Conservation (phyloP, 495 filamentous ascomycete species). For the Xylaria curta region DNA sequence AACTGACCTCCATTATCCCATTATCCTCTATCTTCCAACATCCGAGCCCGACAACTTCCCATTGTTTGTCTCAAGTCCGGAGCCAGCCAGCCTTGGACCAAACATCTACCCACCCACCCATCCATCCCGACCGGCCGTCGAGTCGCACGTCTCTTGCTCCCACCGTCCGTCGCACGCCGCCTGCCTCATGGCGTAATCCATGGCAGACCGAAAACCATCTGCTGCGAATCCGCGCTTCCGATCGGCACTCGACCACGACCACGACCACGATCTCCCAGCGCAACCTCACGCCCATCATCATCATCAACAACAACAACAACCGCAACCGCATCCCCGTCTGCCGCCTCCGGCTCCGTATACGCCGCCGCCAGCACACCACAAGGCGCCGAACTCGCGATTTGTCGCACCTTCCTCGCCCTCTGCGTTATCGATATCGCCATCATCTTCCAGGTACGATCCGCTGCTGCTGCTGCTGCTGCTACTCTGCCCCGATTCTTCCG, state of each 20-base stretch:
- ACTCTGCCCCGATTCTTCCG: constrained; percentile 7
- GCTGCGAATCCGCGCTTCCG: constrained; percentile 58
- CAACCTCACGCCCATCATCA: background rate
- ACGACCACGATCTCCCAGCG: constrained; percentile 33
- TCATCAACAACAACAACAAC: too few relatives aligned
- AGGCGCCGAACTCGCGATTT: constrained; percentile 32
- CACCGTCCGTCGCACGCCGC: constrained; percentile 38
- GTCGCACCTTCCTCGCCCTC: constrained; percentile 33
- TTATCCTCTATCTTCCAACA: too few relatives aligned
- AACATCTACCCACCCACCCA: background rate
- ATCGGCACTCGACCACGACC: constrained; percentile 57
- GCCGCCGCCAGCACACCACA: constrained; percentile 13
- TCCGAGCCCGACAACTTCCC: constrained; percentile 19
- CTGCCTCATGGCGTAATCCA: constrained; percentile 63
- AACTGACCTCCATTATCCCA: constrained; percentile 20
- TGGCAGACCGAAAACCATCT: constrained; percentile 60
- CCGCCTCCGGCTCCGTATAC: constrained; percentile 26
- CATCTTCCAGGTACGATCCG: constrained; percentile 38
- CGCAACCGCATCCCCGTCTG: constrained; percentile 22
- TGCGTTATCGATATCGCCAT: constrained; percentile 30
- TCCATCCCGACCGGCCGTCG: constrained; percentile 3
- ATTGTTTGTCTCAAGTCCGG: constrained; percentile 1
- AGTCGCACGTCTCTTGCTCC: constrained; percentile 29
- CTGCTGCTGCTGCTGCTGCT: background rate
- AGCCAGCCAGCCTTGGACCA: background rate